Conservation (phyloP, 257 asterid species). For the Solanum stenotomum region DNA sequence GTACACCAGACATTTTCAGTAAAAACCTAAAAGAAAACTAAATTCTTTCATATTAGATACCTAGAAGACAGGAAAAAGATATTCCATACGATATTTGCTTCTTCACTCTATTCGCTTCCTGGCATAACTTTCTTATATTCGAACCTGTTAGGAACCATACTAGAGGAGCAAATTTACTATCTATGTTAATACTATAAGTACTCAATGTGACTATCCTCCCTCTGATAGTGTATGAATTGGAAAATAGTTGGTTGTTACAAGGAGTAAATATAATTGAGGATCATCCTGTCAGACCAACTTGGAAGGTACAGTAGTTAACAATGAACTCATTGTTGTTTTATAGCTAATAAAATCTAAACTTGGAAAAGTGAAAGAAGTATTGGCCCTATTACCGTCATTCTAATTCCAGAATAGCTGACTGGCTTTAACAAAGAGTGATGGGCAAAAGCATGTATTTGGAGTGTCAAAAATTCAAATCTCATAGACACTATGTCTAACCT, state of each 20-base stretch:
- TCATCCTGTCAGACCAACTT: neutral
- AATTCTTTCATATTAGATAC: neutral
- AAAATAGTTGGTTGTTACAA: neutral
- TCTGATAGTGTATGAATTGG: neutral
- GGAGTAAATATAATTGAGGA: neutral
- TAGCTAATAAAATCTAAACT: neutral
- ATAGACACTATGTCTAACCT: neutral
- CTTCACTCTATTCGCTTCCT: neutral
- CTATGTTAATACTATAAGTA: neutral
- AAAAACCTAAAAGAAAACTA: neutral
- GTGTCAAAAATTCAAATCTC: neutral
- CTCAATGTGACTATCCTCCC: neutral
- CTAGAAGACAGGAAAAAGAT: neutral
- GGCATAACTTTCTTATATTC: neutral
- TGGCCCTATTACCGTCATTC: neutral
- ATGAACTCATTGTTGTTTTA: neutral
- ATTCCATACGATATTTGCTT: neutral
- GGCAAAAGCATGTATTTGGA: neutral
- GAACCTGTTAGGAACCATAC: neutral
- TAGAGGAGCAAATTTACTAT: neutral
- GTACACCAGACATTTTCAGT: neutral
- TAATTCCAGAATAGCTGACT: neutral
- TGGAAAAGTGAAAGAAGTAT: neutral
- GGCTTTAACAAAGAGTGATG: neutral
- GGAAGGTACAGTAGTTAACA: neutral